Percentiles rank a stretch among this genome's conserved stretches.
These are phyloP conservation scores for Emydomyces testavorans DNA, from an alignment of 2,329 filamentous ascomycete species.

Conservation along the genomic window DNA sequence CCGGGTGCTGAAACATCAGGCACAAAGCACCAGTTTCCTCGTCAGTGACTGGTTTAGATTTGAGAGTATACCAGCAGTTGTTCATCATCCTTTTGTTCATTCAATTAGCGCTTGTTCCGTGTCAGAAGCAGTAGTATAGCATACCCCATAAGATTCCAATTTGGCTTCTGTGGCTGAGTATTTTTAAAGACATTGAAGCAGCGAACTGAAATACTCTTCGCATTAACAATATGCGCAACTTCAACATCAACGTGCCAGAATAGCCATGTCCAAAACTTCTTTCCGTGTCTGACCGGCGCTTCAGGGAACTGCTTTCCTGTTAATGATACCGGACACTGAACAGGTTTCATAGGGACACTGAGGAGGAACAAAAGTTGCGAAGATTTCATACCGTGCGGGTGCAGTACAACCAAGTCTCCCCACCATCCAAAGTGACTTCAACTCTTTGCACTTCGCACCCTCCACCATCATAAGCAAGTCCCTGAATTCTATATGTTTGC, in stretches of 20 bases:
- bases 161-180: conserved; percentile 37
- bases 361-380: not conserved
- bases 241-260: conserved; percentile 44
- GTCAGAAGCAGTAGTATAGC: not conserved
- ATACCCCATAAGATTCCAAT: conserved; percentile 41
- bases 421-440: conserved; percentile 40
- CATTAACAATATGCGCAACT: conserved; percentile 34
- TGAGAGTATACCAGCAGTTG: conserved; percentile 41
- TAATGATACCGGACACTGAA: conserved; percentile 8
- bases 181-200: conserved; percentile 43
- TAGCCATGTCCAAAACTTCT: conserved; percentile 46
- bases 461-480: conserved; percentile 42
- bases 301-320: conserved; percentile 34
- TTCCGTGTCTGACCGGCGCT: conserved; percentile 40
- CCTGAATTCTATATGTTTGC: conserved; percentile 35
- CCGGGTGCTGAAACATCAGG: conserved; percentile 39
- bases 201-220: conserved; percentile 36
- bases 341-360: not conserved
- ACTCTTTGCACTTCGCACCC: conserved; percentile 42
- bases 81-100: conserved; percentile 44
- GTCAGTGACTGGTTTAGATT: conserved; percentile 29
- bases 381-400: conserved; percentile 28
- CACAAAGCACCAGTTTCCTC: conserved; percentile 24
- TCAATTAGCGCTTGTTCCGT: not conserved
- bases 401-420: conserved; percentile 40